Conservation (phyloP, 768 basidiomycete genomes). For the Kwoniella mangroviensis region DNA sequence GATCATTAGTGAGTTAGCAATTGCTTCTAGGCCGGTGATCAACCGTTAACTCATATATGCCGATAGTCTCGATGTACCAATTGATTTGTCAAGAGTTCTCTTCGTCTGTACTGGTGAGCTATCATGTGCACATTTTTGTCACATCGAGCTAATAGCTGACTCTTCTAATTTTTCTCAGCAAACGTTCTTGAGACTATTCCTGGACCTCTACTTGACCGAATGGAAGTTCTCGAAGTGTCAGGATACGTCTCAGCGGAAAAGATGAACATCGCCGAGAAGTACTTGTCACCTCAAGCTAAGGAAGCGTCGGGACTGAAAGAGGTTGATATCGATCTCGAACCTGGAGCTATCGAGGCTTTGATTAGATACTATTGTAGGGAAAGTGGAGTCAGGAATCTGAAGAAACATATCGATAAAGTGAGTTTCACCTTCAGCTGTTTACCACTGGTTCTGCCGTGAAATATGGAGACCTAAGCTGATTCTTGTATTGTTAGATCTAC, state of each 20-base stretch:
- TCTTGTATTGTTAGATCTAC: conserved; percentile 70
- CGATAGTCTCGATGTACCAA: conserved; percentile 88
- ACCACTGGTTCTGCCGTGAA: not conserved
- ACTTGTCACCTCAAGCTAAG: conserved; percentile 90
- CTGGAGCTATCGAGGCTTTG: conserved; percentile 76
- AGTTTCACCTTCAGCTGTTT: conserved; percentile 3
- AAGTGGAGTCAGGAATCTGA: conserved; percentile 92
- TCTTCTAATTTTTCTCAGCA: conserved; percentile 59
- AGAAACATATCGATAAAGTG: conserved; percentile 99
- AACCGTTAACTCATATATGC: conserved; percentile 10
- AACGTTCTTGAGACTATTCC: conserved; percentile 93
- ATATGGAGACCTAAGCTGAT: not conserved
- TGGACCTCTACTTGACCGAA: conserved; percentile 87
- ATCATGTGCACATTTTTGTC: conserved; percentile 19
- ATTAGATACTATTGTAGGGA: conserved; percentile 98
- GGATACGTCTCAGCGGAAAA: conserved; percentile 96
- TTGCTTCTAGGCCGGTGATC: not conserved
- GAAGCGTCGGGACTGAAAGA: conserved; percentile 83
- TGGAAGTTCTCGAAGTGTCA: conserved; percentile 94
- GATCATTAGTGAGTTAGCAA: conserved; percentile 80
- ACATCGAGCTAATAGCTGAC: conserved; percentile 35
- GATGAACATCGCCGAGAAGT: conserved; percentile 79
- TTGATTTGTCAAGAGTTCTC: conserved; percentile 91
- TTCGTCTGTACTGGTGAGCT: conserved; percentile 86
- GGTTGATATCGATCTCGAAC: conserved; percentile 79